Evolutionary conservation across 371 early-diverging fungal genomes (phyloP), one percentile per base, ranked within the genome.

Genomic region (Zopfochytrium polystomum): DNA sequence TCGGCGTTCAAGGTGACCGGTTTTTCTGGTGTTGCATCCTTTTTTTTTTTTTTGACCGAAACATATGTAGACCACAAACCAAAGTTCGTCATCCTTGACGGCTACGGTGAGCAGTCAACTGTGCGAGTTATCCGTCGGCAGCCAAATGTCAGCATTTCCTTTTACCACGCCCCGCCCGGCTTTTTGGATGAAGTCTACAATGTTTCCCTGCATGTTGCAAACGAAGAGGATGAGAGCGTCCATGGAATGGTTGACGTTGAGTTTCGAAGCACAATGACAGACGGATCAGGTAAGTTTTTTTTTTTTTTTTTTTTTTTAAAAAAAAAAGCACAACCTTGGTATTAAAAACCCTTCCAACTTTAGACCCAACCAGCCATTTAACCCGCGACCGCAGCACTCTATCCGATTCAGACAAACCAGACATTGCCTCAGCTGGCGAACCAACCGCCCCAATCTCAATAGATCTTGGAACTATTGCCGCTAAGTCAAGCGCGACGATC

Each of bases 141-240:
- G 44, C 87, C 90, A 20, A 85, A 83, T 25, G 65, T 91, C 1
- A 72, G 77, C 43, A 68, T 89, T n/a, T 62, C 66, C 22, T 67
- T 81, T 2, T 25, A 45, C 15, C 80, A 86, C 64, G 60, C 66
- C 13, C 71, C 86, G 4, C 89, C 88, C 6, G 88, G 85, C 0
- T 67, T 85, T 20, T 63, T 91, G 56, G 87, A 90, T 50, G 90
- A 90, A 52, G 63, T 79, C 26, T 86, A 84, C 62, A 78, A 80
- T 13, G 62, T 91, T 15, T 69, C 72, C 30, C 70, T 91, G 5
- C 78, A 72, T 3, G 61, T 90, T 3, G 68, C 71, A 13, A 91
- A 86, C 59, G 73, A 83, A 13, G 91, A 90, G 59, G 22, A 54
- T 9, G 76, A 81, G 30, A 56, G 71, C 1, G 71, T 86, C 13